Base-by-base conservation (phyloP, 163 green algal genomes). In the Scenedesmus sp. region DNA sequence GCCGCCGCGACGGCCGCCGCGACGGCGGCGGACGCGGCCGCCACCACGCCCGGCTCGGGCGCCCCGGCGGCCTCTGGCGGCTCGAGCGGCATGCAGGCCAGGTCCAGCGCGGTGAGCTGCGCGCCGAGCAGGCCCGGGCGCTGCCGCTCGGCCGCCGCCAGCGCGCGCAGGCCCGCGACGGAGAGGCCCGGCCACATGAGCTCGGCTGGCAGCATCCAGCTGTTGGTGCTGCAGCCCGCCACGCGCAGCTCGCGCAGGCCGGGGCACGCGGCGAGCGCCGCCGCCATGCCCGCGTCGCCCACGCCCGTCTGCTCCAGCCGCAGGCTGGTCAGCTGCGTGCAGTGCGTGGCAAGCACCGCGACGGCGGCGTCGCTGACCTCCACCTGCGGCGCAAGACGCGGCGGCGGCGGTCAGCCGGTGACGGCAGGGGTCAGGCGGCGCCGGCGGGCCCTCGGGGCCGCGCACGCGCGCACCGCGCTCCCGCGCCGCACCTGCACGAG, bases 161-260 rank as follows among this genome's bases (percentile, higher is more conserved):
- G 10, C 39, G 39, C 39, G 7, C 10, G 39, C 10, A 76, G 42
- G 36, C 54, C 69, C 11, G 34, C 54, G 4, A 65, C 33, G 24
- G 69, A 67, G 24, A 77, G 57, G 2, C 71, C 71, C 44, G 71
- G 45, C 62, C 71, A 80, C 71, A 80, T 80, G 39, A 56, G 58
- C 36, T 81, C 73, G 22, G 73, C 73, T 13, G 73, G 73, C 45
- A 81, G 73, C 60, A 74, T 73, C 73, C 73, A 81, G 33, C 33
- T 66, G 50, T 81, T 60, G 3, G 60, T 56, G 50, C 60, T 74
- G 26, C 73, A 74, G 34, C 73, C 73, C 22, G 73, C 73, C 22
- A 81, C 60, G 15, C 60, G 53, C 11, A 81, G 45, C 34, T 65
- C 53, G 10, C 24, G 33, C 17, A 81, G 34, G 14, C 29, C 14